phyloP scores from a whole-genome alignment of 306 rosid species.

The peach (Prunus persica) region DNA sequence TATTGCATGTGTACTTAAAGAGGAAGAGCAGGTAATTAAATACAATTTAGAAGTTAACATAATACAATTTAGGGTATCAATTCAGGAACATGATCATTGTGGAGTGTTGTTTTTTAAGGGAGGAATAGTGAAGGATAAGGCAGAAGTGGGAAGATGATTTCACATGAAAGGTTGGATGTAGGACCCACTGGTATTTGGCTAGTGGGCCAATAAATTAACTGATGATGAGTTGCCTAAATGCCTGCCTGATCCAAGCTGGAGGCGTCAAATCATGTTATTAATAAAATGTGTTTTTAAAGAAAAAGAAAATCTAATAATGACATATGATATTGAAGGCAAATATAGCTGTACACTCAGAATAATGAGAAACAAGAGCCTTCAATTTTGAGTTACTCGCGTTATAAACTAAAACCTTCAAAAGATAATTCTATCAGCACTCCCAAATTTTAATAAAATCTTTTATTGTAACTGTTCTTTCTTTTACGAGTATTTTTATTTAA shows the following conservation, averaged over 20 bases:
- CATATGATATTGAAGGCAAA: not conserved
- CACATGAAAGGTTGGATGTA: not conserved
- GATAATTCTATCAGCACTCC: not conserved
- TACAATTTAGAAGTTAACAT: not conserved
- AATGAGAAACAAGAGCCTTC: not conserved
- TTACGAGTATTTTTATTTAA: too few species aligned
- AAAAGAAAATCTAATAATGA: not conserved
- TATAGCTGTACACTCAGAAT: not conserved
- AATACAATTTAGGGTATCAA: not conserved
- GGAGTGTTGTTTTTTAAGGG: not conserved
- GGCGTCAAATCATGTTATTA: not conserved
- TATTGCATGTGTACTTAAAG: not conserved
- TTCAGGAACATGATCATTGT: not conserved
- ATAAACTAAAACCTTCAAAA: not conserved
- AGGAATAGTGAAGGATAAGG: too few species aligned
- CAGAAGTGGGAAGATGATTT: not conserved
- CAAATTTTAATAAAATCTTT: not conserved
- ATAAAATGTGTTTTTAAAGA: not conserved
- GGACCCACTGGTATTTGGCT: not conserved
- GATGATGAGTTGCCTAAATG: not conserved
- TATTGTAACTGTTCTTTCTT: not conserved
- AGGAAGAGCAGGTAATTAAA: not conserved
- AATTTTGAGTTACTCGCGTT: not conserved
- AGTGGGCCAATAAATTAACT: not conserved
- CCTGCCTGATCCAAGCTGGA: slow-evolving; percentile 1